A percentile compares a stretch with the other conserved stretches of the same genome.
Conservation (phyloP, 2,329 filamentous ascomycete species). For the Pseudogymnoascus pannorum region DNA sequence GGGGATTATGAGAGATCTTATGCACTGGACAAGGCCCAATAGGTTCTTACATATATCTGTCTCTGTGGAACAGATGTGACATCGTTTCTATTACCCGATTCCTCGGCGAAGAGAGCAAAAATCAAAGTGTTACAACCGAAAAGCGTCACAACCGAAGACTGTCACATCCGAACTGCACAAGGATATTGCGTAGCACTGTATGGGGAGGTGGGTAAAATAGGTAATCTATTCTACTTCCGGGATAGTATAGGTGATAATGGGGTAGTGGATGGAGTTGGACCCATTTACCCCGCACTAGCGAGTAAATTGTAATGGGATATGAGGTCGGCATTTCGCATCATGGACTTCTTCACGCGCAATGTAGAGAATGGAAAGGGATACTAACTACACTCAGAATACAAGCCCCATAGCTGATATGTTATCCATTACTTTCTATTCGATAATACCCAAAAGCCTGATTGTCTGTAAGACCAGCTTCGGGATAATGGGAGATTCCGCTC, state of each 20-base stretch:
- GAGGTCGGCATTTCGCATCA: background rate
- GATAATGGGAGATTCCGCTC: background rate
- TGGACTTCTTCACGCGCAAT: background rate
- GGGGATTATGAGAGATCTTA: background rate
- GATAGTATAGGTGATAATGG: background rate
- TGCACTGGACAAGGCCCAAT: background rate
- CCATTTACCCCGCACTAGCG: background rate
- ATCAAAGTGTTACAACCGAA: slow-evolving; percentile 37
- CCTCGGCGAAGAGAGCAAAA: slow-evolving; percentile 43
- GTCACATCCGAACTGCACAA: slow-evolving; percentile 30
- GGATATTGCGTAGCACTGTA: slow-evolving; percentile 15
- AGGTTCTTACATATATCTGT: background rate
- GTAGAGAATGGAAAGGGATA: background rate
- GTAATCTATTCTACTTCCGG: background rate
- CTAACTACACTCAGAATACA: background rate
- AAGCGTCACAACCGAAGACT: slow-evolving; percentile 39
- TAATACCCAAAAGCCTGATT: background rate
- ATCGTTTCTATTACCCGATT: slow-evolving; percentile 11
- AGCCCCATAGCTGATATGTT: background rate
- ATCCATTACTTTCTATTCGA: background rate
- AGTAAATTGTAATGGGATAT: background rate
- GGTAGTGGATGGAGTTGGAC: background rate
- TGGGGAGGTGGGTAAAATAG: background rate
- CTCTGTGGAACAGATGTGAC: background rate
- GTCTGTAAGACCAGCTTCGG: background rate